A percentile compares a stretch with the other conserved stretches of the same genome.
These are phyloP conservation scores for Podospora pseudopauciseta DNA, from an alignment of 495 filamentous ascomycete genomes.

Conservation along the genomic window DNA sequence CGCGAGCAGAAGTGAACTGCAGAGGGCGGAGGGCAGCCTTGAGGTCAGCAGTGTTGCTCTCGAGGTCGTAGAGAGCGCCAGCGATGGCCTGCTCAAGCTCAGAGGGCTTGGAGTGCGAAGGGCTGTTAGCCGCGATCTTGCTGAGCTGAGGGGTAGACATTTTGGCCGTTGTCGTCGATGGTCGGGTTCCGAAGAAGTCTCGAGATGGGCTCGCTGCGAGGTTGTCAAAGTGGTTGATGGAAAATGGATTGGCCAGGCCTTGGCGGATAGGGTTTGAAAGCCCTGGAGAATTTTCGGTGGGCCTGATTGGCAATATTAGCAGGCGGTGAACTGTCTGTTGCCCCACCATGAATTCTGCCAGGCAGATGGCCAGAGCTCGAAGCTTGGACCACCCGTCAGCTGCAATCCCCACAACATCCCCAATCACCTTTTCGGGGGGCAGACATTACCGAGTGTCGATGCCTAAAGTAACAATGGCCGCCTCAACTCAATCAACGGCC, in stretches of 20 bases:
- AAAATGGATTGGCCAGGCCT: slow-evolving; percentile 15
- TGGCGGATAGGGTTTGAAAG: slow-evolving; percentile 32
- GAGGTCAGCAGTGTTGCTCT: slow-evolving; percentile 96
- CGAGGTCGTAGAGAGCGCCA: slow-evolving; percentile 92
- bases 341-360: not conserved
- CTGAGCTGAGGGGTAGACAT: slow-evolving; percentile 66
- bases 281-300: slow-evolving; percentile 21
- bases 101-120: slow-evolving; percentile 85
- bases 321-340: slow-evolving; percentile 17
- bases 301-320: not conserved
- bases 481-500: not conserved
- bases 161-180: slow-evolving; percentile 40
- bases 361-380: not conserved
- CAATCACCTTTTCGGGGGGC: not conserved
- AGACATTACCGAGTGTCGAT: not conserved
- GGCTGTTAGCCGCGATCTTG: slow-evolving; percentile 97
- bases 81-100: slow-evolving; percentile 95
- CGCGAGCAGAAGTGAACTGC: slow-evolving; percentile 94
- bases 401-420: not conserved
- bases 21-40: slow-evolving; percentile 87
- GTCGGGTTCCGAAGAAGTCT: slow-evolving; percentile 22
- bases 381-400: not conserved
- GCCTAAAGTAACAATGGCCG: not conserved
- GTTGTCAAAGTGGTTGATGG: not conserved
- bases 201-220: slow-evolving; percentile 5